A percentile compares a stretch with the other conserved stretches of the same genome.
These are phyloP conservation scores for Knufia petricola DNA, from an alignment of 2,329 filamentous ascomycete genomes.

Conservation along the genomic window DNA sequence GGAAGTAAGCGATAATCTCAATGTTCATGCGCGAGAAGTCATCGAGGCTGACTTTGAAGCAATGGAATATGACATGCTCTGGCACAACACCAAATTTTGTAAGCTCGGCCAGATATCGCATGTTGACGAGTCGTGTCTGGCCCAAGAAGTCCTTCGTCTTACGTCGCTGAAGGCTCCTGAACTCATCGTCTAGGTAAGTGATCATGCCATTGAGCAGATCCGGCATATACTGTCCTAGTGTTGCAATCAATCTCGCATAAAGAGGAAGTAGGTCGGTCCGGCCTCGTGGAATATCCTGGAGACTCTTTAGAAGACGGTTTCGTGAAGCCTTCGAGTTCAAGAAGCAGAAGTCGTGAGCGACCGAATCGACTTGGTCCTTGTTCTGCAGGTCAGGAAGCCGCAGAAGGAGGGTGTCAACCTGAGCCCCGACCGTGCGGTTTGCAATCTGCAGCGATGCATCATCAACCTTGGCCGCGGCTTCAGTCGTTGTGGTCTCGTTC, in stretches of 20 bases:
- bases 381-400: slow-evolving; percentile 83
- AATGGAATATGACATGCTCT: slow-evolving; percentile 97
- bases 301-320: slow-evolving; percentile 82
- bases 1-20: slow-evolving; percentile 89
- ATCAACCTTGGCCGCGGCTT: slow-evolving; percentile 37
- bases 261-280: slow-evolving; percentile 81
- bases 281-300: slow-evolving; percentile 91
- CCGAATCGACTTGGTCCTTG: slow-evolving; percentile 85
- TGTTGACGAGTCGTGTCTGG: slow-evolving; percentile 85
- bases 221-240: slow-evolving; percentile 83
- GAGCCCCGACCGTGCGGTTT: slow-evolving; percentile 94
- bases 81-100: slow-evolving; percentile 98
- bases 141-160: slow-evolving; percentile 97
- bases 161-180: slow-evolving; percentile 87
- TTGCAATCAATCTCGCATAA: slow-evolving; percentile 88
- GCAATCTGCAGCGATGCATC: slow-evolving; percentile 89
- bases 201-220: slow-evolving; percentile 90
- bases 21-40: slow-evolving; percentile 99
- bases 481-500: slow-evolving; percentile 34
- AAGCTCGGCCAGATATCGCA: slow-evolving; percentile 92
- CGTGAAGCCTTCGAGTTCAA: slow-evolving; percentile 96
- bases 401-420: slow-evolving; percentile 82
- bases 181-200: slow-evolving; percentile 88
- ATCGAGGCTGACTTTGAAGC: slow-evolving; percentile 91
- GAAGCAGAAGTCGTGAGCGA: slow-evolving; percentile 94